Percentiles rank a stretch among this genome's conserved stretches.
Conservation (phyloP, 257 asterid species). For the Rhazya stricta region DNA sequence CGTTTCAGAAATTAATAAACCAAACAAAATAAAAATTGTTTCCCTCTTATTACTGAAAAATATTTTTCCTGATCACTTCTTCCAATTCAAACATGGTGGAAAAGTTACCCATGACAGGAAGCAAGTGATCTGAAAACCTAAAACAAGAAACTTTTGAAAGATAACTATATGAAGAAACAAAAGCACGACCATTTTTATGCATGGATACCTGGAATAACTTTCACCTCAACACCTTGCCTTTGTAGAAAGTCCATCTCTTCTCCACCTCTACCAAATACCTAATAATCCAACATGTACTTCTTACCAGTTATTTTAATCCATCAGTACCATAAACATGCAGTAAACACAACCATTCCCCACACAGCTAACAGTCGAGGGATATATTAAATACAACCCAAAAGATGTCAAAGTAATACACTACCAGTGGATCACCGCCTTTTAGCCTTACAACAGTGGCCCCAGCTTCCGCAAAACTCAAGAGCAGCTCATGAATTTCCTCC, state of each 20-base stretch:
- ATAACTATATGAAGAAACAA: background rate
- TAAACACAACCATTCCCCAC: background rate
- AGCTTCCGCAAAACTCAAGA: constrained; percentile 90
- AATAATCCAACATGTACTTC: constrained; percentile 20
- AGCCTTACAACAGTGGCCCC: constrained; percentile 97
- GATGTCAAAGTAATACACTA: constrained; percentile 24
- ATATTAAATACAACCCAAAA: background rate
- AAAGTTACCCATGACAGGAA: background rate
- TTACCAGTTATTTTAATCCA: background rate
- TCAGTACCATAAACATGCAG: background rate
- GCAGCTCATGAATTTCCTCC: constrained; percentile 97
- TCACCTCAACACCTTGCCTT: constrained; percentile 75
- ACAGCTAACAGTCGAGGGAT: background rate
- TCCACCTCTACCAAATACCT: constrained; percentile 99
- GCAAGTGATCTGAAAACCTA: background rate
- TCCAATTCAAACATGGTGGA: background rate
- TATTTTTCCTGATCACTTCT: background rate
- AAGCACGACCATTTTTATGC: too few species aligned
- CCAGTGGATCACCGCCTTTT: constrained; percentile 98
- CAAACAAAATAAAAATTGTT: too few species aligned
- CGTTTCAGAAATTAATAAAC: too few species aligned
- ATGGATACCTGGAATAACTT: constrained; percentile 78
- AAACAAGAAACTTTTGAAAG: background rate
- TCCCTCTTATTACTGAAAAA: background rate
- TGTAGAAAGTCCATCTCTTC: constrained; percentile 98